phyloP scores from a whole-genome alignment of 2,329 filamentous ascomycete species.

The Aureobasidium sp. region DNA sequence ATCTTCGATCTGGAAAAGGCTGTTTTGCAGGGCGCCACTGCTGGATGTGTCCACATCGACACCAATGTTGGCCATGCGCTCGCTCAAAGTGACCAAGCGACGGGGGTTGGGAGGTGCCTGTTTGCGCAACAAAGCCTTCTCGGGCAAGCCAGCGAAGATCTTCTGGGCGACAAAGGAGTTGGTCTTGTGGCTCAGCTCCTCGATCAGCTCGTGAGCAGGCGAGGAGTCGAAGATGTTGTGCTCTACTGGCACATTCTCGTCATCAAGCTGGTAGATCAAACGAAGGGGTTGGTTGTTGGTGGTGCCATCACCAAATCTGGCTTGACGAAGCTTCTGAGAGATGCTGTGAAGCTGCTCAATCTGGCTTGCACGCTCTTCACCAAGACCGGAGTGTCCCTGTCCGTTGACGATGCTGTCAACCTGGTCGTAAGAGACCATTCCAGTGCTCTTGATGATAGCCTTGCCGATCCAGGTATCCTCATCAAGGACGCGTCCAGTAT shows the following conservation, averaged over 20 bases:
- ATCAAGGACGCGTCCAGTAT: conserved; percentile 69
- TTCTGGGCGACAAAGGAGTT: conserved; percentile 85
- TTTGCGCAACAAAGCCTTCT: conserved; percentile 85
- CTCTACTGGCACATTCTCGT: conserved; percentile 95
- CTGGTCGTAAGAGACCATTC: conserved; percentile 75
- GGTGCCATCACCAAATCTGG: conserved; percentile 64
- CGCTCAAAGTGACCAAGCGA: conserved; percentile 80
- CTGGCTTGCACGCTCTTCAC: conserved; percentile 61
- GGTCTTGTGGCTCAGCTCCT: conserved; percentile 89
- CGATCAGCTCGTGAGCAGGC: conserved; percentile 81
- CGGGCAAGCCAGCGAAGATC: conserved; percentile 67
- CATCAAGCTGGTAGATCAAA: conserved; percentile 86
- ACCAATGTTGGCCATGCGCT: conserved; percentile 85
- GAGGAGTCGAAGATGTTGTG: conserved; percentile 93
- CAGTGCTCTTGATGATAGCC: conserved; percentile 82
- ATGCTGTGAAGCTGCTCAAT: conserved; percentile 73
- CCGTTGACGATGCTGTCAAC: conserved; percentile 74
- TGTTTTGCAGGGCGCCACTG: conserved; percentile 87
- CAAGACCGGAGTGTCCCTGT: conserved; percentile 47
- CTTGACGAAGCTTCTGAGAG: conserved; percentile 82
- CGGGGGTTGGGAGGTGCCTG: conserved; percentile 79
- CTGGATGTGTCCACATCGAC: conserved; percentile 83
- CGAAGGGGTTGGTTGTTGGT: conserved; percentile 77
- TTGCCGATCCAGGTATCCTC: conserved; percentile 92
- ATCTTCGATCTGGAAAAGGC: conserved; percentile 88